Base-by-base conservation (phyloP, 2,329 filamentous ascomycete genomes). In the Sporothrix schenckii region DNA sequence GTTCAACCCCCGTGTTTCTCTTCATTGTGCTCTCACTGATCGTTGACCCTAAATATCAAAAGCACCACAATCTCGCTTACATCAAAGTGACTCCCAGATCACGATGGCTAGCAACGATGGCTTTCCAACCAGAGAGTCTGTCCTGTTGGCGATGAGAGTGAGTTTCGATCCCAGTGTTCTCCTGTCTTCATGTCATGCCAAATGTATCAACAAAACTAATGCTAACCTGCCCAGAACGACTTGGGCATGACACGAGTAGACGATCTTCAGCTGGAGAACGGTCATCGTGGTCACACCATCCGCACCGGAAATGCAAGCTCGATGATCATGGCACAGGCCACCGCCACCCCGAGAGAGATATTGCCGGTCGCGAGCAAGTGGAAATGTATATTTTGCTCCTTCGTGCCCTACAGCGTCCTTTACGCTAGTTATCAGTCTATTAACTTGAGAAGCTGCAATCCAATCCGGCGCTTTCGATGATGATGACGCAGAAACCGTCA, bases 401-500 rank as follows among this genome's bases (percentile, higher is more conserved):
- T 49, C n/a, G 4, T 11, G n/a, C 21, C 27, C 13, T 13, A 6
- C 5, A 1, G n/a, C 34, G 4, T 16, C 53, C 16, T 34, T 16
- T 11, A 24, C 34, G 4, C 9, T 16, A 52, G 4, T 34, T 56
- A 5, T 41, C 34, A 65, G 21, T 24, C 3, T 14, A 6, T n/a
- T 63, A 14, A 63, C 58, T 27, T 24, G 21, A 4, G 3, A 19
- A 74, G 73, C 19, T 16, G 73, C 73, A 0, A 73, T 74, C 21
- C 14, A 68, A 3, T 47, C 69, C 2, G 73, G 73, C 4, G 68
- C 60, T 1, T 74, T 74, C 30, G 72, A 74, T 50, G 73, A 74
- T n/a, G 72, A 74, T 10, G 73, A 74, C 19, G 73, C 73, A 1
- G 73, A 74, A 19, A 58, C 69, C 2, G 73, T 74, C 50, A 74